A percentile compares a stretch with the other conserved stretches of the same genome.
These are phyloP conservation scores for Podaxis carcinomalis DNA, from an alignment of 768 basidiomycete species.

Conservation along the genomic window DNA sequence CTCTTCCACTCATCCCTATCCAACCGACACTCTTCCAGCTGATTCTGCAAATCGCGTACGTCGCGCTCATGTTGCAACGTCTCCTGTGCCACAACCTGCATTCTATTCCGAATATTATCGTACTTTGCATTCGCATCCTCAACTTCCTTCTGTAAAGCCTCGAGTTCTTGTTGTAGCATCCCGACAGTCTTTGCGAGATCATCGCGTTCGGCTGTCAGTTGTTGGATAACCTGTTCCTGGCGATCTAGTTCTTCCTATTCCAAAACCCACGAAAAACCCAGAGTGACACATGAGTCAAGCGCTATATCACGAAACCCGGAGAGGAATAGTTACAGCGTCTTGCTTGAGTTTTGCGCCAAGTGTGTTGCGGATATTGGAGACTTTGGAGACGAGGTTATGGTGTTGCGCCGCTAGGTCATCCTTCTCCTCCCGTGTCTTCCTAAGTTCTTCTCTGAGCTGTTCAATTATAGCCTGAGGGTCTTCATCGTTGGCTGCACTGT, in stretches of 20 bases:
- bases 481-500: slow-evolving; percentile 24
- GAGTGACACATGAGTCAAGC: background rate
- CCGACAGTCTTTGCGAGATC: slow-evolving; percentile 68
- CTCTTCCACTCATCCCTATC: slow-evolving; percentile 68
- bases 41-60: slow-evolving; percentile 76
- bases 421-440: slow-evolving; percentile 77
- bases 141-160: slow-evolving; percentile 70
- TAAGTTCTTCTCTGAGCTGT: slow-evolving; percentile 71
- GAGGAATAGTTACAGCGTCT: slow-evolving; percentile 70
- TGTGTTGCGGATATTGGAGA: slow-evolving; percentile 90
- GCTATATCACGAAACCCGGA: background rate
- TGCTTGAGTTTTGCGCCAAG: slow-evolving; percentile 93
- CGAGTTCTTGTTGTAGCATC: slow-evolving; percentile 77
- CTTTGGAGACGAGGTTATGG: slow-evolving; percentile 76
- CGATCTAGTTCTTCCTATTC: slow-evolving; percentile 96
- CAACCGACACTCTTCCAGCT: slow-evolving; percentile 80
- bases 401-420: slow-evolving; percentile 85
- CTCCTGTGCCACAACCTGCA: slow-evolving; percentile 71
- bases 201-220: slow-evolving; percentile 73
- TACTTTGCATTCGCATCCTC: slow-evolving; percentile 69
- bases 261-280: background rate
- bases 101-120: slow-evolving; percentile 55
- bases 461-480: slow-evolving; percentile 46
- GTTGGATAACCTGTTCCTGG: slow-evolving; percentile 78
- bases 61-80: slow-evolving; percentile 69